Evolutionary conservation across 441 rosid genomes (phyloP).

Genomic region (Raphanus hybrid): DNA sequence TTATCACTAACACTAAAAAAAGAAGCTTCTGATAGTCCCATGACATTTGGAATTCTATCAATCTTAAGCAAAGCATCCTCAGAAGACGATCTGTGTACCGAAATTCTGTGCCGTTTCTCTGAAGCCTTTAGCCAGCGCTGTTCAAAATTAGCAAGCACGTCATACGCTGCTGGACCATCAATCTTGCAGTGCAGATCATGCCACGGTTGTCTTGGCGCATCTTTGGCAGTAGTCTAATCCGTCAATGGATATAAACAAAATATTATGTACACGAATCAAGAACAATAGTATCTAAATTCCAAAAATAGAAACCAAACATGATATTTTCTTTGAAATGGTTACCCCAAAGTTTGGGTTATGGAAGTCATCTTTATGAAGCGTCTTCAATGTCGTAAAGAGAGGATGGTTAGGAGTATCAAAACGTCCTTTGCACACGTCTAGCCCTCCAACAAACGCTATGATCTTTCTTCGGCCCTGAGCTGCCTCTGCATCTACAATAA

Average conservation of each 20-base stretch:
- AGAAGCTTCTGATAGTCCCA: constrained; percentile 47
- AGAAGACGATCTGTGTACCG: constrained; percentile 49
- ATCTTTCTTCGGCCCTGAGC: constrained; percentile 58
- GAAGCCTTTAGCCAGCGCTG: constrained; percentile 76
- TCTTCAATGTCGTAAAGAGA: constrained; percentile 14
- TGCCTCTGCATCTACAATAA: constrained; percentile 75
- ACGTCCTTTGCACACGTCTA: constrained; percentile 70
- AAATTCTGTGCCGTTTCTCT: constrained; percentile 51
- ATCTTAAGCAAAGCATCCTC: constrained; percentile 66
- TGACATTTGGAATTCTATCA: constrained; percentile 47
- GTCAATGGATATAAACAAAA: neutral
- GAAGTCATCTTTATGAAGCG: constrained; percentile 40
- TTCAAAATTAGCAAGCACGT: constrained; percentile 67
- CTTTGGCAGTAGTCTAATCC: constrained; percentile 47
- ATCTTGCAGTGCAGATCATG: constrained; percentile 70
- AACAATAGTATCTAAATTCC: neutral
- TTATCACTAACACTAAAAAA: constrained; percentile 39
- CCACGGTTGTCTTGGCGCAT: constrained; percentile 78
- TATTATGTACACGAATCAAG: neutral
- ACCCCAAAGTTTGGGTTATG: constrained; percentile 56
- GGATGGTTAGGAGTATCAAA: constrained; percentile 67
- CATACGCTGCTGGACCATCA: constrained; percentile 81
- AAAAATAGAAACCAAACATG: neutral
- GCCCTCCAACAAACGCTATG: constrained; percentile 72
- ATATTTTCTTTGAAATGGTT: constrained; percentile 30